Evolutionary conservation across 2,329 filamentous ascomycete species (phyloP).

Genomic region (Fusarium pilosicola): DNA sequence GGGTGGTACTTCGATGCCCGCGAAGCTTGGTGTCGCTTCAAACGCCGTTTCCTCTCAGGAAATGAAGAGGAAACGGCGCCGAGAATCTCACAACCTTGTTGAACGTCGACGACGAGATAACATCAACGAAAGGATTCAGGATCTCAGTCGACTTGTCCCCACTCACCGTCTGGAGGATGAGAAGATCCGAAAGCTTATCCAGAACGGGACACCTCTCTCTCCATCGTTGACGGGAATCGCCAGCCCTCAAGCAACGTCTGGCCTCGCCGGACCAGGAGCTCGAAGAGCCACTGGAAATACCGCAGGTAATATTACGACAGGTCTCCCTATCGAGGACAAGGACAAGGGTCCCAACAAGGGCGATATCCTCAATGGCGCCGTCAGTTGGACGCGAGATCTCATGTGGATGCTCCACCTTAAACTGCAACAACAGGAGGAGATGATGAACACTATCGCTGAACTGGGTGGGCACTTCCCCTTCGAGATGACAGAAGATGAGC

Average conservation of each 20-base stretch:
- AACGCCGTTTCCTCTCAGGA: constrained; percentile 81
- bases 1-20: constrained; percentile 87
- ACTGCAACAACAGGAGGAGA: constrained; percentile 87
- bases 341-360: constrained; percentile 99
- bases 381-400: constrained; percentile 95
- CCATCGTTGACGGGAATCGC: constrained; percentile 79
- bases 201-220: constrained; percentile 90
- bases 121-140: constrained; percentile 98
- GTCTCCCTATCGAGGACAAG: constrained; percentile 93
- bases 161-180: constrained; percentile 94
- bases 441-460: constrained; percentile 78
- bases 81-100: constrained; percentile 96
- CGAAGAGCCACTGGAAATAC: constrained; percentile 77
- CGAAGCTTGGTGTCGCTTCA: constrained; percentile 75
- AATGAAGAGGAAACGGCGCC: constrained; percentile 88
- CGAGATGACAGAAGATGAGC: constrained; percentile 88
- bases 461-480: constrained; percentile 82
- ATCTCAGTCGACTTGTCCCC: constrained; percentile 92
- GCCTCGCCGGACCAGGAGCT: constrained; percentile 85
- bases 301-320: constrained; percentile 87
- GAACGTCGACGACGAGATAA: constrained; percentile 95
- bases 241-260: constrained; percentile 81
- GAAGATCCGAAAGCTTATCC: constrained; percentile 93
- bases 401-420: constrained; percentile 97
- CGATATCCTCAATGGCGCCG: constrained; percentile 95